Base-by-base conservation (phyloP, 1,284 basidiomycete species). In the Fereydounia khargensis region DNA sequence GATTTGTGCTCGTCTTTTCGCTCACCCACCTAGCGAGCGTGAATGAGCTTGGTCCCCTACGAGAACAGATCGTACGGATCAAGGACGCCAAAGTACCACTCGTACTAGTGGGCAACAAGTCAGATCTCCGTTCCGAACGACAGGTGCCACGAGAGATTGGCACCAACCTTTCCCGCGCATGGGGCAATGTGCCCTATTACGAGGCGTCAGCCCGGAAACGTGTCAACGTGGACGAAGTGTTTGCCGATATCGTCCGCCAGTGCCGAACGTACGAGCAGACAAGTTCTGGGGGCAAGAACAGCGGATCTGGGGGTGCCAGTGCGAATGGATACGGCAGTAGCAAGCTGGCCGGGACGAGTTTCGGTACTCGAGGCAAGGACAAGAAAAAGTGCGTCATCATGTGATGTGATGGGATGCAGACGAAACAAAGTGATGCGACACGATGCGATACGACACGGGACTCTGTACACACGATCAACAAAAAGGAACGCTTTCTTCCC, bases 151-250 rank as follows among this genome's bases (percentile, higher is more conserved):
- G 65, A 11, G 67, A 72, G 47, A 53, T 70, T n/a, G 69, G 69
- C 7, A 65, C 65, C 3, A 70, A 67, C 22, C 42, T 71, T 14
- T 63, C 61, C 4, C 47, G 55, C 25, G 65, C 65, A 4, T 71
- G 67, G 67, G 69, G 69, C 9, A 70, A 70, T 36, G 62, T 68
- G 10, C 68, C 68, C 0, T 71, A 68, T 38, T 70, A 70, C 44
- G 69, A 71, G 39, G 47, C 69, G 5, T 63, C 58, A 7, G 69
- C 69, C 14, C 34, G 67, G 17, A 70, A 70, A 30, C 28, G 58
- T 1, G 49, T 70, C 35, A 71, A 71, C 27, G 67, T 71, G 10
- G 69, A 71, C 34, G 65, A 71, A 46, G 36, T 70, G 24, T 71
- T 71, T 43, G 56, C 54, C 3, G 67, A 71, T 43, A 44, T 65